phyloP scores from a whole-genome alignment of 352 stramenopile species.

The Pythium chondricola region DNA sequence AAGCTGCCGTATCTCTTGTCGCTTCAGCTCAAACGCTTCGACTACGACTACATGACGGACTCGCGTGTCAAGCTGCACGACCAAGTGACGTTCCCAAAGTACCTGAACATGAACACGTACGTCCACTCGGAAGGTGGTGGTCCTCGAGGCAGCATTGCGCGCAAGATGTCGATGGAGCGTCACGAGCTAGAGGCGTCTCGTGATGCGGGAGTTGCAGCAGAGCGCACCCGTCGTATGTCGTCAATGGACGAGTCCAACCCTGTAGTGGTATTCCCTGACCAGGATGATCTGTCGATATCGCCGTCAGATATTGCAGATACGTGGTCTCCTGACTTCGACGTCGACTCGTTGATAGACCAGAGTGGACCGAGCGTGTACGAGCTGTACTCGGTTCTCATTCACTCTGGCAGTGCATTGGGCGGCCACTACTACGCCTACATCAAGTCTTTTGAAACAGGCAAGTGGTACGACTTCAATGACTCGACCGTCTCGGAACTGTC shows the following conservation, averaged over 20 bases:
- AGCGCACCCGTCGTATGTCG: slow-evolving; percentile 39
- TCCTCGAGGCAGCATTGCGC: slow-evolving; percentile 48
- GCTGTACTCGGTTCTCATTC: slow-evolving; percentile 90
- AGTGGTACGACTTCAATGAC: slow-evolving; percentile 89
- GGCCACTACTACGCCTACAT: slow-evolving; percentile 95
- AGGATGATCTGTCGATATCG: slow-evolving; percentile 1
- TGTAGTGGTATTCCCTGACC: slow-evolving; percentile 16
- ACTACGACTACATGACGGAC: slow-evolving; percentile 90
- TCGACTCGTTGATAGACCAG: slow-evolving; percentile 49
- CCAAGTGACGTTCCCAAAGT: slow-evolving; percentile 85
- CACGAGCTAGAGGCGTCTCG: slow-evolving; percentile 53
- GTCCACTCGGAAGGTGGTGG: slow-evolving; percentile 40
- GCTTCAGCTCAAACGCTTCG: slow-evolving; percentile 89
- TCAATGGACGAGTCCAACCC: slow-evolving; percentile 72
- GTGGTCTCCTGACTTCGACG: slow-evolving; percentile 68
- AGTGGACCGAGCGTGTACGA: slow-evolving; percentile 82
- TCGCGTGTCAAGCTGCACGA: slow-evolving; percentile 86
- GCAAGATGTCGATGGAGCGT: slow-evolving; percentile 85
- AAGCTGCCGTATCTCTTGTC: slow-evolving; percentile 86
- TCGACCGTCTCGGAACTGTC: slow-evolving; percentile 75
- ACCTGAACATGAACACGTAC: slow-evolving; percentile 88
- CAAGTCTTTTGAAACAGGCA: slow-evolving; percentile 70
- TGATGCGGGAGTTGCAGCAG: slow-evolving; percentile 8
- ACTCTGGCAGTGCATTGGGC: slow-evolving; percentile 87
- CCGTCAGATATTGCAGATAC: slow-evolving; percentile 29